phyloP scores from a whole-genome alignment of 2,329 filamentous ascomycete genomes.

The Pseudodiploospora longispora region DNA sequence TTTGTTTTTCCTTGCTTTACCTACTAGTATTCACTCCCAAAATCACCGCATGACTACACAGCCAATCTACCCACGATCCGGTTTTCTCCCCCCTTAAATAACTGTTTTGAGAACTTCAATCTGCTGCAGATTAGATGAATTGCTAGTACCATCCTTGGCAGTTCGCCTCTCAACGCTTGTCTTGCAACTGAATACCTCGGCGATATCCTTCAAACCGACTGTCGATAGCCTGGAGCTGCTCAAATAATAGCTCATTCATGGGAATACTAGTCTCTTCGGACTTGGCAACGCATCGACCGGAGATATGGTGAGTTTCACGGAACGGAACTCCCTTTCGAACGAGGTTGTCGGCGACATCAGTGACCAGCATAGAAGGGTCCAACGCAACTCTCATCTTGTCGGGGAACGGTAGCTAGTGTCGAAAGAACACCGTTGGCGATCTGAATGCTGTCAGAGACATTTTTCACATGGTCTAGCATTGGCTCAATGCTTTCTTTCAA shows the following conservation, averaged over 20 bases:
- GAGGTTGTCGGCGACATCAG: constrained; percentile 57
- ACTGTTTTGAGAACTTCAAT: constrained; percentile 39
- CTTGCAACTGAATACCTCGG: constrained; percentile 70
- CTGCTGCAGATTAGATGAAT: constrained; percentile 56
- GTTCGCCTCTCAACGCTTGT: constrained; percentile 71
- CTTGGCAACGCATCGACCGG: constrained; percentile 49
- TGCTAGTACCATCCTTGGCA: constrained; percentile 72
- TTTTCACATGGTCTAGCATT: constrained; percentile 79
- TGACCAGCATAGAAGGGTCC: constrained; percentile 76
- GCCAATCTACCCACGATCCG: too few species aligned
- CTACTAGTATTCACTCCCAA: too few species aligned
- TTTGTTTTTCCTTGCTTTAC: too few species aligned
- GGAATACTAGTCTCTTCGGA: constrained; percentile 40
- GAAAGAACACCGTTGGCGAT: constrained; percentile 76
- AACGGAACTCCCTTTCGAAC: constrained; percentile 65
- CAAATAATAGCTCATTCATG: constrained; percentile 61
- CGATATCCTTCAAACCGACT: constrained; percentile 64
- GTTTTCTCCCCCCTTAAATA: too few species aligned
- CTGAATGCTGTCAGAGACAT: constrained; percentile 69
- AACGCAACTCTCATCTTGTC: constrained; percentile 73
- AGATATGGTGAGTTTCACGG: constrained; percentile 73
- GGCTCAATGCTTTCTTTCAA: constrained; percentile 82
- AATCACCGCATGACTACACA: too few species aligned
- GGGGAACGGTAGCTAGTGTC: constrained; percentile 58
- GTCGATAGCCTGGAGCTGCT: constrained; percentile 62